Evolutionary conservation across 371 early-diverging fungal genomes (phyloP), one percentile per base, ranked within the genome.

Genomic region (Fennellomyces sp.): DNA sequence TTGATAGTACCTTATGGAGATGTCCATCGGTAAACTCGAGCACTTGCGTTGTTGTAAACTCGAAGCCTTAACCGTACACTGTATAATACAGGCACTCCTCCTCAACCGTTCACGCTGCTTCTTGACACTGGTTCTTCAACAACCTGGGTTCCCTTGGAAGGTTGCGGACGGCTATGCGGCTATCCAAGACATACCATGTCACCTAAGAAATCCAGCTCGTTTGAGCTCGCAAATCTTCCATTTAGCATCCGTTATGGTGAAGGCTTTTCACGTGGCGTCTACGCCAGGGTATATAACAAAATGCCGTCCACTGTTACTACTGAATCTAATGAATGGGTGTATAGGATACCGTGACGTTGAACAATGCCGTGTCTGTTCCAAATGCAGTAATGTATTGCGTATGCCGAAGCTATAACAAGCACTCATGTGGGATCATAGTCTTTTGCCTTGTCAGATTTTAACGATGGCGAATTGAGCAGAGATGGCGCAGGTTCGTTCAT

Each of bases 81-180:
- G 19, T 10, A 8, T 7, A n/a, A 41, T n/a, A 36, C 42, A 66
- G 74, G 75, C 25, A 66, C 73, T 3, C 80, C 80, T 23, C 76
- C 76, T 12, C 80, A 79, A 31, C 65, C 64, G 1, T 79, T 79
- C 53, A 72, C 74, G 2, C 21, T 79, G 30, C 56, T 79, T 31
- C 52, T 79, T 17, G 80, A 79, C 35, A 79, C 80, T 45, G 70
- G 80, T 0, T 79, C 80, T 0, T 79, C 80, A 2, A 67, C 74
- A 21, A 79, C 80, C 2, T 79, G 80, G 80, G 72, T 79, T 0
- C 76, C 80, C 19, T 35, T 62, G 2, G 25, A 55, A 5, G 68
- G 68, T 6, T 79, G 80, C 48, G 69, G 69, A 26, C 56, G 55
- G 2, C 56, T 48, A 13, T 79, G 80, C 49, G 80, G 80, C 1